A percentile compares a stretch with the other conserved stretches of the same genome.
Evolutionary conservation across 2,329 filamentous ascomycete genomes (phyloP).

Genomic region (Fusarium acutatum): DNA sequence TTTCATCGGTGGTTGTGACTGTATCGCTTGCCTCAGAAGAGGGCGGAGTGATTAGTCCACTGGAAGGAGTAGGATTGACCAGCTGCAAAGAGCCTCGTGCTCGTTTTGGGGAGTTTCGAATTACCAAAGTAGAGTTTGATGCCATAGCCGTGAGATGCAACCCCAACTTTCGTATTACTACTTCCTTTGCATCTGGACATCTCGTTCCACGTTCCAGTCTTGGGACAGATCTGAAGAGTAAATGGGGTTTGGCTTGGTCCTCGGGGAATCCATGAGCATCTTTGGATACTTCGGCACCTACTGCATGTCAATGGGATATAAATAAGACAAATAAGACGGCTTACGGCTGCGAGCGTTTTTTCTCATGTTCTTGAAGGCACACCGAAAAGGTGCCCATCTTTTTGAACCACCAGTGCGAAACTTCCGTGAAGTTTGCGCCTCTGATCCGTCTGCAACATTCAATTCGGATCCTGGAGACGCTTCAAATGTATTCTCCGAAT

Average conservation of each 20-base stretch:
- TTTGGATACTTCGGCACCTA: conserved; percentile 40
- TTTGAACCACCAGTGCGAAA: conserved; percentile 42
- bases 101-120: conserved; percentile 32
- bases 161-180: conserved; percentile 39
- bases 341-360: conserved; percentile 41
- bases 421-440: conserved; percentile 27
- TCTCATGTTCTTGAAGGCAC: conserved; percentile 46
- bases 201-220: conserved; percentile 21
- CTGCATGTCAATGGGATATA: not conserved
- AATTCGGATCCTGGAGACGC: conserved; percentile 1
- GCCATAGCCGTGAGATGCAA: conserved; percentile 36
- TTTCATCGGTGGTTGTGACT: conserved; percentile 34
- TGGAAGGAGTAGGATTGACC: conserved; percentile 22
- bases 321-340: not conserved
- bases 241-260: conserved; percentile 1
- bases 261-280: not conserved
- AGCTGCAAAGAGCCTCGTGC: conserved; percentile 41
- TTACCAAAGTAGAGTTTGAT: conserved; percentile 44
- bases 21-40: conserved; percentile 43
- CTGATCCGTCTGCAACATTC: conserved; percentile 5
- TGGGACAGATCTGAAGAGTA: not conserved
- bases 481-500: conserved; percentile 16
- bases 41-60: conserved; percentile 33
- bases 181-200: conserved; percentile 32
- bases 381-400: conserved; percentile 49